Conservation (phyloP, 495 filamentous ascomycete species). For the Penicillium crystallinum region DNA sequence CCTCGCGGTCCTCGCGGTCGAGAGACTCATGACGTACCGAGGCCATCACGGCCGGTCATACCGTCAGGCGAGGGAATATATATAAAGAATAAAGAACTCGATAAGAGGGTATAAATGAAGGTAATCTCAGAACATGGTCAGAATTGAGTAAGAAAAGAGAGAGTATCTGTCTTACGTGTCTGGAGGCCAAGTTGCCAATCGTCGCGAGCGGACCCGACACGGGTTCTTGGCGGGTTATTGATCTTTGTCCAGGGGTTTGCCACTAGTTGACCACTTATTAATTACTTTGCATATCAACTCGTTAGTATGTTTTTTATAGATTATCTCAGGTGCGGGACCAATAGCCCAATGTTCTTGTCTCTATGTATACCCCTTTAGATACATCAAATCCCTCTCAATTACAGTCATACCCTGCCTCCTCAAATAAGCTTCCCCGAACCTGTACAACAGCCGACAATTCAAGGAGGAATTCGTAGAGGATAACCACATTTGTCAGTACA, state of each 20-base stretch:
- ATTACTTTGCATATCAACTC: neutral
- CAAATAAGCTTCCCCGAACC: slow-evolving; percentile 77
- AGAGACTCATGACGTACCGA: slow-evolving; percentile 13
- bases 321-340: neutral
- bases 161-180: neutral
- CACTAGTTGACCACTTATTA: neutral
- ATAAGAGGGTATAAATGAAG: neutral
- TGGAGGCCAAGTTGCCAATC: slow-evolving; percentile 12
- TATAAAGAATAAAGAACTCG: neutral
- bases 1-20: slow-evolving; percentile 8
- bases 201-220: slow-evolving; percentile 19
- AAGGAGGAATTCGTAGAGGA: slow-evolving; percentile 72
- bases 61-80: slow-evolving; percentile 10
- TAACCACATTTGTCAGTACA: slow-evolving; percentile 65
- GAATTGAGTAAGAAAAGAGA: neutral
- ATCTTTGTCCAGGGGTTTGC: neutral
- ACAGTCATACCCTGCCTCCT: slow-evolving; percentile 61
- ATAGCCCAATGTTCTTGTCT: neutral
- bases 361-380: neutral
- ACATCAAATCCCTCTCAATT: slow-evolving; percentile 2
- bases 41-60: slow-evolving; percentile 21
- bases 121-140: neutral
- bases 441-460: slow-evolving; percentile 86
- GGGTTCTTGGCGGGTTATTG: slow-evolving; percentile 11
- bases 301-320: neutral